A percentile compares a stretch with the other conserved stretches of the same genome.
phyloP scores from a whole-genome alignment of 208 protist species.

The Kentomonas sorsogonicus region DNA sequence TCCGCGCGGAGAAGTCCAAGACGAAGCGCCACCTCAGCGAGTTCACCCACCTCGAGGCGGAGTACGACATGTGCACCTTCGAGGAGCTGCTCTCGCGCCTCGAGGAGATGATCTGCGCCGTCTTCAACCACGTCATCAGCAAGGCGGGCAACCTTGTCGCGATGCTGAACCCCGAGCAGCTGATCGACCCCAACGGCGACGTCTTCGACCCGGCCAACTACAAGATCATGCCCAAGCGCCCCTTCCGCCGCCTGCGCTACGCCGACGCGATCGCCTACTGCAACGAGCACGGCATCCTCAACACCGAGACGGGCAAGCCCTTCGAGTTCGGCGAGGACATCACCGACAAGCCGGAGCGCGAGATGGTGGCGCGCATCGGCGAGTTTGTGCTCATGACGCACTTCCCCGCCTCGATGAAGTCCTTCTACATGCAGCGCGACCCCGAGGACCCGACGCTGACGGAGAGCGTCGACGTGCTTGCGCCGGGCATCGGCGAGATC shows the following conservation, averaged over 20 bases:
- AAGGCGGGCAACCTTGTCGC: slow-evolving; percentile 71
- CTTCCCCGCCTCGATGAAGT: slow-evolving; percentile 97
- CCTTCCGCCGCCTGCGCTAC: slow-evolving; percentile 96
- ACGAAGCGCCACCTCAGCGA: slow-evolving; percentile 98
- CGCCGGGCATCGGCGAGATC: slow-evolving; percentile 98
- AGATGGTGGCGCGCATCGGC: slow-evolving; percentile 96
- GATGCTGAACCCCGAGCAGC: slow-evolving; percentile 88
- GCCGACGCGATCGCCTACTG: slow-evolving; percentile 95
- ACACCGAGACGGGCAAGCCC: slow-evolving; percentile 79
- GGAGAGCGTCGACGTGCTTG: slow-evolving; percentile 94
- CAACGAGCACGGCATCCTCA: slow-evolving; percentile 93
- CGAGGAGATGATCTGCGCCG: slow-evolving; percentile 93
- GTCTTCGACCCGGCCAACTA: slow-evolving; percentile 64
- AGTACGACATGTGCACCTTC: slow-evolving; percentile 96
- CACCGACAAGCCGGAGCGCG: slow-evolving; percentile 96
- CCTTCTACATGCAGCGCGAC: slow-evolving; percentile 98
- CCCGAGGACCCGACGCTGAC: slow-evolving; percentile 79
- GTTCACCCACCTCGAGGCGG: slow-evolving; percentile 98
- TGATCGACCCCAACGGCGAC: slow-evolving; percentile 57
- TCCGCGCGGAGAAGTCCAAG: slow-evolving; percentile 97
- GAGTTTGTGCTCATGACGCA: slow-evolving; percentile 96
- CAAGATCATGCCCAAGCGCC: slow-evolving; percentile 90
- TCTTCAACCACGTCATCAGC: slow-evolving; percentile 80
- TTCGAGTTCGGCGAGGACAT: slow-evolving; percentile 98
- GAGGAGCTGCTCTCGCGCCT: slow-evolving; percentile 92